Conservation (phyloP, 1,284 basidiomycete genomes). For the Heterobasidion occidentale region DNA sequence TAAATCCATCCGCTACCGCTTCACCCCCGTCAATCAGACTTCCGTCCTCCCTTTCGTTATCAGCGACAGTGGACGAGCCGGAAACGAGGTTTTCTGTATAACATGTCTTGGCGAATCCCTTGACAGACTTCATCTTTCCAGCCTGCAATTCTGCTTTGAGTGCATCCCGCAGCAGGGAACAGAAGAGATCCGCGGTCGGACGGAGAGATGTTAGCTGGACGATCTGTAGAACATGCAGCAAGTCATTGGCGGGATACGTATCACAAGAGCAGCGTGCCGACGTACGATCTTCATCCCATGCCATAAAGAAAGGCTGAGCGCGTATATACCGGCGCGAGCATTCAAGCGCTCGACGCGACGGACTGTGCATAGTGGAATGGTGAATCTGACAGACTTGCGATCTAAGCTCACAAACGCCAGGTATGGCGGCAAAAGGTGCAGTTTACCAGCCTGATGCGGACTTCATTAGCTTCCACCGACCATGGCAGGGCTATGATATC, state of each 20-base stretch:
- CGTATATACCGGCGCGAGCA: slow-evolving; percentile 90
- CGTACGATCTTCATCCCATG: slow-evolving; percentile 91
- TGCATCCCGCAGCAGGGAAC: slow-evolving; percentile 81
- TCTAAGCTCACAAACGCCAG: slow-evolving; percentile 90
- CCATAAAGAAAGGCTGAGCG: slow-evolving; percentile 91
- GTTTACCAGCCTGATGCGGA: slow-evolving; percentile 70
- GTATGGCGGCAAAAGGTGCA: slow-evolving; percentile 87
- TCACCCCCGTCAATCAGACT: slow-evolving; percentile 40
- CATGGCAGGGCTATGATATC: not conserved
- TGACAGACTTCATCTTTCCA: slow-evolving; percentile 91
- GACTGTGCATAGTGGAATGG: slow-evolving; percentile 88
- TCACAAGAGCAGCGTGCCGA: slow-evolving; percentile 27
- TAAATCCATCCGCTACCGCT: slow-evolving; percentile 41
- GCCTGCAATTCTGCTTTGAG: slow-evolving; percentile 84
- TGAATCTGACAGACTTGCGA: slow-evolving; percentile 87
- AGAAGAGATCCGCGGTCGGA: slow-evolving; percentile 93
- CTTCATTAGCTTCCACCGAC: not conserved
- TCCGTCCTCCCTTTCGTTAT: slow-evolving; percentile 61
- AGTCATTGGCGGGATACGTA: not conserved
- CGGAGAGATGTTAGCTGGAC: slow-evolving; percentile 94
- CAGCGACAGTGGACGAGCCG: slow-evolving; percentile 40
- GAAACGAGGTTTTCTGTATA: slow-evolving; percentile 91
- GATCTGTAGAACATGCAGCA: slow-evolving; percentile 44
- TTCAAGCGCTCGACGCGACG: slow-evolving; percentile 93
- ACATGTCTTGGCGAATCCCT: slow-evolving; percentile 85